phyloP scores from a whole-genome alignment of 192 early-diverging fungal species.

The Glomus cerebriforme region DNA sequence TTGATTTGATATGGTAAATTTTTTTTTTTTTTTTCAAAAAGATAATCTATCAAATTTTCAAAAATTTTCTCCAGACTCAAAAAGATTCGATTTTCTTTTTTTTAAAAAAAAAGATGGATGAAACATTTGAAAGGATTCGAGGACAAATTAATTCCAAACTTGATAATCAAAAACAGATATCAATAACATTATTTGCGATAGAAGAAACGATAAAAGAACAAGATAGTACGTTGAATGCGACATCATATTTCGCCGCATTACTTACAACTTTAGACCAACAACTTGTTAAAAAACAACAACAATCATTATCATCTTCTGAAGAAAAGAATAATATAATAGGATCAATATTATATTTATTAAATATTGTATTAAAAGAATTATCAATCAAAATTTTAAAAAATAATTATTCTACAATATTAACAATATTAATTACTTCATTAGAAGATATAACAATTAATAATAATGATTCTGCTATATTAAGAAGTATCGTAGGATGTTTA shows the following conservation, averaged over 20 bases:
- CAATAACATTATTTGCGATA: slow-evolving; percentile 35
- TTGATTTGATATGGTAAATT: no score
- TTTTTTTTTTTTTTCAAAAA: no score
- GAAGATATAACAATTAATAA: slow-evolving; percentile 54
- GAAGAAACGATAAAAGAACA: slow-evolving; percentile 82
- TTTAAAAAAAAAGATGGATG: slow-evolving; percentile 41
- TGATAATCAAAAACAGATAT: slow-evolving; percentile 73
- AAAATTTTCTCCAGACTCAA: no score
- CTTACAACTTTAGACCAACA: slow-evolving; percentile 59
- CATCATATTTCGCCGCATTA: slow-evolving; percentile 90
- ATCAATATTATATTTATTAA: slow-evolving; percentile 80
- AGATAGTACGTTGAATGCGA: slow-evolving; percentile 62
- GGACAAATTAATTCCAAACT: slow-evolving; percentile 70
- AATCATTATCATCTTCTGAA: slow-evolving; percentile 17
- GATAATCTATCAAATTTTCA: no score
- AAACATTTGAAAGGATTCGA: slow-evolving; percentile 55
- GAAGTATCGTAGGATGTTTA: slow-evolving; percentile 76
- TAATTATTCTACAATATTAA: slow-evolving; percentile 66
- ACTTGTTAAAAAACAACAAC: slow-evolving; percentile 6
- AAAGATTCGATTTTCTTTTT: no score
- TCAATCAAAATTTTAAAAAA: slow-evolving; percentile 58
- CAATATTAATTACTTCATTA: slow-evolving; percentile 64
- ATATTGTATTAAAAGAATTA: slow-evolving; percentile 49
- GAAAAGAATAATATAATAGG: slow-evolving; percentile 42
- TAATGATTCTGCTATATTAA: slow-evolving; percentile 75